Conservation (phyloP, 2,329 filamentous ascomycete species). For the Aspergillus eucalypticola region DNA sequence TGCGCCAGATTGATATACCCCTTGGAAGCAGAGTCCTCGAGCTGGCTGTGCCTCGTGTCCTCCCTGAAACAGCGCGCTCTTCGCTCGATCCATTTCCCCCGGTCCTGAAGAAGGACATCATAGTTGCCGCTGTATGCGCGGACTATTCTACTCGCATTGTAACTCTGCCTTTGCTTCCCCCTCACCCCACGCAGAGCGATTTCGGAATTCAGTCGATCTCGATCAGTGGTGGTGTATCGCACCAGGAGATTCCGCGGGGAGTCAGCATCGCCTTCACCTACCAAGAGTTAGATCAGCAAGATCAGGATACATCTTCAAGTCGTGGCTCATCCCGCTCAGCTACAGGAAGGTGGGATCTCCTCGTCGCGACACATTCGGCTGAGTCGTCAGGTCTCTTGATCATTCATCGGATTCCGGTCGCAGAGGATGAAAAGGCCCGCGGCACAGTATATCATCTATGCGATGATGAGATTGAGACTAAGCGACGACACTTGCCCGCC, state of each 20-base stretch:
- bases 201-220: conserved; percentile 51
- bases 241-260: conserved; percentile 53
- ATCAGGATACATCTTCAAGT: conserved; percentile 33
- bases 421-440: conserved; percentile 23
- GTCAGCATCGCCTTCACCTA: conserved; percentile 57
- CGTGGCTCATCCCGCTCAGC: conserved; percentile 10
- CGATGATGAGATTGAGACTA: conserved; percentile 44
- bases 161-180: conserved; percentile 56
- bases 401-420: conserved; percentile 45
- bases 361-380: conserved; percentile 49
- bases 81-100: conserved; percentile 47
- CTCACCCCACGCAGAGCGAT: conserved; percentile 45
- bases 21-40: conserved; percentile 56
- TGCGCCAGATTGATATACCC: conserved; percentile 57
- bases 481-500: conserved; percentile 50
- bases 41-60: conserved; percentile 51
- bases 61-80: conserved; percentile 42
- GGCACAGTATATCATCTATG: conserved; percentile 28
- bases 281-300: conserved; percentile 35
- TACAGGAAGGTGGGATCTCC: conserved; percentile 42
- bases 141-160: conserved; percentile 59
- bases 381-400: conserved; percentile 49
- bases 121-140: conserved; percentile 57
- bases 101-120: conserved; percentile 52
- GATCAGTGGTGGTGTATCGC: conserved; percentile 49